Percentiles rank a stretch among this genome's conserved stretches.
phyloP scores from a whole-genome alignment of 2,329 filamentous ascomycete genomes.

The Elsinoe ampelina region DNA sequence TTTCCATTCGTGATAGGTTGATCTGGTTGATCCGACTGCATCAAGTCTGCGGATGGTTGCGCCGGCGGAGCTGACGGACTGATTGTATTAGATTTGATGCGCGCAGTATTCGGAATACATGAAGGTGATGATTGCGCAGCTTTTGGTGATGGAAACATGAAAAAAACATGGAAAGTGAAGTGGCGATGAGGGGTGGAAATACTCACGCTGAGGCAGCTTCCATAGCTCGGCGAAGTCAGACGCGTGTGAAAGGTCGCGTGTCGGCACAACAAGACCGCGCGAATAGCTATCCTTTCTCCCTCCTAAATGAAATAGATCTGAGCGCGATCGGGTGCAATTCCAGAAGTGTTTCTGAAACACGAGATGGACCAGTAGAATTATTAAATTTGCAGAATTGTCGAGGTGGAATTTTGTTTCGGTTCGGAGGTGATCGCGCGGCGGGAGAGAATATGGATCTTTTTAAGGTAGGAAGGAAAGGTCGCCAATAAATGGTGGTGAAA shows the following conservation, averaged over 20 bases:
- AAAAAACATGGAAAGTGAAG: background rate
- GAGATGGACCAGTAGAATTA: background rate
- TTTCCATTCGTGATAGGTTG: background rate
- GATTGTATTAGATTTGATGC: background rate
- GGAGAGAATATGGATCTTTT: background rate
- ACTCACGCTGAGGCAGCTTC: constrained; percentile 2
- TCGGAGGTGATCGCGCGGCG: background rate
- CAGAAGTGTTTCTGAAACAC: background rate
- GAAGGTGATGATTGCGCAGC: background rate
- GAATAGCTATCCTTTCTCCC: background rate
- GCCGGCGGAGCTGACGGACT: background rate
- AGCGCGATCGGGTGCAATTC: background rate
- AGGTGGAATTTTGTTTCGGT: background rate
- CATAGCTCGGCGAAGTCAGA: background rate
- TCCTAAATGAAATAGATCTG: background rate
- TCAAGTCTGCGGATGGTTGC: background rate
- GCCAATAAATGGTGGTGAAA: background rate
- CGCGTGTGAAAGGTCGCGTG: background rate
- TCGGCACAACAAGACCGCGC: background rate
- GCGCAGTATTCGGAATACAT: background rate
- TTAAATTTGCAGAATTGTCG: background rate
- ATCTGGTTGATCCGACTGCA: background rate
- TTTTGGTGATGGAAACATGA: background rate
- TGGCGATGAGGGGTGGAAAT: background rate
- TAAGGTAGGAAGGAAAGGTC: background rate